These are phyloP conservation scores for Cryptosporidium canis DNA, from an alignment of 169 alveolate species.

Conservation along the genomic window DNA sequence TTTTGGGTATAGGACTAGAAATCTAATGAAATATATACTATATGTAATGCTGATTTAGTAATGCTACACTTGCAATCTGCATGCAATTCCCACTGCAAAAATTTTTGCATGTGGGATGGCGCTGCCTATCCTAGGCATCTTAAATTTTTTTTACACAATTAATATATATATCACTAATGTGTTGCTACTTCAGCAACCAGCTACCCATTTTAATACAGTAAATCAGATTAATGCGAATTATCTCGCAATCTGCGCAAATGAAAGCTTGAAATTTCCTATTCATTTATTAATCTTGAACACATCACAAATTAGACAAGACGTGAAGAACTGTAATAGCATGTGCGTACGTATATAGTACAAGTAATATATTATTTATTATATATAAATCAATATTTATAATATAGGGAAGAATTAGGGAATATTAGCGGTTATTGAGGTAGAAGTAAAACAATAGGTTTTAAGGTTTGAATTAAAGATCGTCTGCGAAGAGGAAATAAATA, in stretches of 20 bases:
- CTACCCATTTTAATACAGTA: not conserved
- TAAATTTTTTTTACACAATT: not conserved
- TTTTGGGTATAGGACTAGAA: not conserved
- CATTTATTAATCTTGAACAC: not conserved
- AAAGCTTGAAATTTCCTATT: not conserved
- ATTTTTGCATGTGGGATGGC: conserved; percentile 2
- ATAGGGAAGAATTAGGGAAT: not conserved
- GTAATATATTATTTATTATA: not conserved
- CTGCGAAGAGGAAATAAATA: not conserved
- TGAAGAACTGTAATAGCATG: conserved; percentile 52
- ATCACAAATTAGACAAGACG: conserved; percentile 8
- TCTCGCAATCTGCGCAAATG: not conserved
- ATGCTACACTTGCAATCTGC: not conserved
- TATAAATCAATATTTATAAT: not conserved
- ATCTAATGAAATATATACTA: not conserved
- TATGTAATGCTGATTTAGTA: not conserved
- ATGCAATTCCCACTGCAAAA: not conserved
- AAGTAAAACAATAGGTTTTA: not conserved
- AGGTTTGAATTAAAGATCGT: conserved; percentile 17
- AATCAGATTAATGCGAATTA: not conserved
- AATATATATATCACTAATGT: not conserved
- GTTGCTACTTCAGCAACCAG: not conserved
- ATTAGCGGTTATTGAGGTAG: not conserved
- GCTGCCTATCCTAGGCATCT: not conserved
- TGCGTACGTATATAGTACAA: conserved; percentile 46